These are phyloP conservation scores for Meredithiella fracta DNA, from an alignment of 2,329 filamentous ascomycete species.

Conservation along the genomic window DNA sequence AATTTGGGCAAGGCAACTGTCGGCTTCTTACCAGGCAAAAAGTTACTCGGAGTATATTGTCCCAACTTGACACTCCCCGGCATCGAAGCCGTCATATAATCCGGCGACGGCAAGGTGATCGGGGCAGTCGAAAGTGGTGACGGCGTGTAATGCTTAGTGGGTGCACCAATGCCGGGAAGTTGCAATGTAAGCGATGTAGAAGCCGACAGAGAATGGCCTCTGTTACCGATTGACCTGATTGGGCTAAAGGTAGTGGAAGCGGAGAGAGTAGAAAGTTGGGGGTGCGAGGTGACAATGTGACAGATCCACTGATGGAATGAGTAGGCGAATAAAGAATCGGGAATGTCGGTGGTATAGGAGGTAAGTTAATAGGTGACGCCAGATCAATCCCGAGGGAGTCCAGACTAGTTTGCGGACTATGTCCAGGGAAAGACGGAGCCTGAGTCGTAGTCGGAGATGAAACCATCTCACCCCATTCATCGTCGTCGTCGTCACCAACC, in stretches of 20 bases:
- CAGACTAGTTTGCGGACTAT: background rate
- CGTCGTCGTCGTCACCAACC: constrained; percentile 25
- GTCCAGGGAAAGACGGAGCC: background rate
- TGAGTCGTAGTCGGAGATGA: constrained; percentile 2
- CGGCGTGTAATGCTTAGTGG: constrained; percentile 8
- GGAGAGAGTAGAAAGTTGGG: constrained; percentile 5
- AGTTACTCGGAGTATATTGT: background rate
- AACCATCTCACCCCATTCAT: constrained; percentile 47
- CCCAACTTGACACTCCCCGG: background rate
- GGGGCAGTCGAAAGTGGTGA: constrained; percentile 11
- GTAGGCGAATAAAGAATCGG: constrained; percentile 6
- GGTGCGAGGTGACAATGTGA: constrained; percentile 9
- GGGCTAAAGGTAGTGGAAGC: background rate
- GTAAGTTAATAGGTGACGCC: constrained; percentile 3
- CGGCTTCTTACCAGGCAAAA: background rate
- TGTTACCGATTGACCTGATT: background rate
- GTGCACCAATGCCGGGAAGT: background rate
- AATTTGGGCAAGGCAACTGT: background rate
- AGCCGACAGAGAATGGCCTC: background rate
- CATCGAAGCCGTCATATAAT: background rate
- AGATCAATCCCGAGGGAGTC: background rate
- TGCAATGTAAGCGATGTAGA: constrained; percentile 4
- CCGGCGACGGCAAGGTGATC: background rate
- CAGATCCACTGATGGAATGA: constrained; percentile 9
- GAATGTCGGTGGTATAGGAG: constrained; percentile 11